Conservation (phyloP, 2,329 filamentous ascomycete species). For the Sphaerulina vaccinii region DNA sequence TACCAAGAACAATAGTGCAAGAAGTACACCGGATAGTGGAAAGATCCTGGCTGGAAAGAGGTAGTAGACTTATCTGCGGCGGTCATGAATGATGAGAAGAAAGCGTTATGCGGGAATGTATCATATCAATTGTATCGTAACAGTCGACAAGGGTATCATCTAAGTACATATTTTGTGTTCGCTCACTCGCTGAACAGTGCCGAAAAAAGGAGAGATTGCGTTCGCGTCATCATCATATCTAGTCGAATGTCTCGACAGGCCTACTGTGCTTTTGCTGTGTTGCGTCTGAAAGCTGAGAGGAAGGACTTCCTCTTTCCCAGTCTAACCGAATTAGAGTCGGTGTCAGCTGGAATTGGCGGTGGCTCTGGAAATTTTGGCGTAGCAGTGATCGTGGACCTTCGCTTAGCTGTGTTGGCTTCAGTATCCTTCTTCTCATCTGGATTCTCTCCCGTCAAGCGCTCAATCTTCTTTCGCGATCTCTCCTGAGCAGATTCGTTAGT, state of each 20-base stretch:
- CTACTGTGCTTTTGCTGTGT: constrained; percentile 1
- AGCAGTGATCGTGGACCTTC: constrained; percentile 32
- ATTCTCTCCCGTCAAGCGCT: constrained; percentile 6
- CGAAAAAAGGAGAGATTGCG: neutral
- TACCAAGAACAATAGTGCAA: constrained; percentile 22
- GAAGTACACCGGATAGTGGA: constrained; percentile 20
- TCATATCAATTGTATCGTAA: constrained; percentile 1
- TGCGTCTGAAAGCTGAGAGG: constrained; percentile 43
- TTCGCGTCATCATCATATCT: neutral
- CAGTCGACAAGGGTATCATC: constrained; percentile 4
- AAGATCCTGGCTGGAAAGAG: constrained; percentile 17
- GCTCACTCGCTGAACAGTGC: no score
- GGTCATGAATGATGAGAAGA: no score
- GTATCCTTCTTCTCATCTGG: constrained; percentile 7
- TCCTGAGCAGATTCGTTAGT: constrained; percentile 9
- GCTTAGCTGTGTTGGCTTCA: constrained; percentile 34
- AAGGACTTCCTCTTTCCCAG: constrained; percentile 51
- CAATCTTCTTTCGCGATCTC: constrained; percentile 13
- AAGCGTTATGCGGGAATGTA: neutral
- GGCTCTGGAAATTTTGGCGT: constrained; percentile 29
- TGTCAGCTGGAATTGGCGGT: constrained; percentile 12
- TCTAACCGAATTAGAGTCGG: constrained; percentile 27
- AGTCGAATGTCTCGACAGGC: neutral
- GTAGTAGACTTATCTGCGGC: neutral
- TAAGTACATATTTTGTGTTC: neutral